Evolutionary conservation across 1,139 yeast genomes (phyloP).

Genomic region (Taphrina sp.): DNA sequence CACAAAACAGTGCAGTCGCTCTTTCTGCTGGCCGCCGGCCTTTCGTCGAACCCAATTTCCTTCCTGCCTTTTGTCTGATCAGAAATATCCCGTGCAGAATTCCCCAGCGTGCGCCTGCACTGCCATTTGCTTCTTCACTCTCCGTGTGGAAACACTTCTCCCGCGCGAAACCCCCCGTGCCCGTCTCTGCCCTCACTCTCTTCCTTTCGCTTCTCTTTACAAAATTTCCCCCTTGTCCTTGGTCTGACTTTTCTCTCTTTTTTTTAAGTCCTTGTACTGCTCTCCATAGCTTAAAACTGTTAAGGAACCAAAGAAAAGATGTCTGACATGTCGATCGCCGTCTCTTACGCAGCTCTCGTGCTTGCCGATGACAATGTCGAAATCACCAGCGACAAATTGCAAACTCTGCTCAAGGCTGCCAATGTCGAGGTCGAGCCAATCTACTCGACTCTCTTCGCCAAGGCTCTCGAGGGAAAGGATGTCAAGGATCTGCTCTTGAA

Average conservation of each 20-base stretch:
- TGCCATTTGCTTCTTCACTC: no score
- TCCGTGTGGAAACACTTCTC: no score
- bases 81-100: no score
- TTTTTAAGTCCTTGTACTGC: constrained; percentile 19
- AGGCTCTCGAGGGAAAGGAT: constrained; percentile 96
- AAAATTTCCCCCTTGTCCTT: constrained; percentile 1
- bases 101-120: no score
- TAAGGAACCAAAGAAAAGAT: constrained; percentile 12
- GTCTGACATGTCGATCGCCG: constrained; percentile 31
- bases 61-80: no score
- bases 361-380: constrained; percentile 35
- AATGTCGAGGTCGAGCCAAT: constrained; percentile 78
- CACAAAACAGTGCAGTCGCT: no score
- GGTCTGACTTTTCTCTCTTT: background rate
- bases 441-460: constrained; percentile 90
- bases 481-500: constrained; percentile 85
- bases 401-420: constrained; percentile 82
- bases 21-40: no score
- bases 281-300: constrained; percentile 18
- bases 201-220: no score
- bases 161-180: no score
- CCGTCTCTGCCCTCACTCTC: no score
- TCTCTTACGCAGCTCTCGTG: constrained; percentile 35
- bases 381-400: constrained; percentile 69
- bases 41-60: no score